These are phyloP conservation scores for Phialophora macrospora DNA, from an alignment of 2,329 filamentous ascomycete species.

Conservation along the genomic window DNA sequence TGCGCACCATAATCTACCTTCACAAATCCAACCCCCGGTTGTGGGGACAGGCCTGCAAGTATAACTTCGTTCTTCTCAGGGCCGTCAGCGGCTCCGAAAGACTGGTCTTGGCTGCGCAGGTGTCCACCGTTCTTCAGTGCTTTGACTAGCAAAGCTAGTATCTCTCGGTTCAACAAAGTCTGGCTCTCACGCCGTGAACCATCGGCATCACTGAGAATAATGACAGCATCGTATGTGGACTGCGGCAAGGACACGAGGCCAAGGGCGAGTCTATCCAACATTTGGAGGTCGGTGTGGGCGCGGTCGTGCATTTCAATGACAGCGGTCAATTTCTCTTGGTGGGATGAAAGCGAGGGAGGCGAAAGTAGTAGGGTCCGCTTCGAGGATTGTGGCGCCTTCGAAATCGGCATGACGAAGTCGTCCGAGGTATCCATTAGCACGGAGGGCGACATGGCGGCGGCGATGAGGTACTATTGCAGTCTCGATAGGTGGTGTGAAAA, in stretches of 20 bases:
- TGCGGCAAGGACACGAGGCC: slow-evolving; percentile 78
- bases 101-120: slow-evolving; percentile 71
- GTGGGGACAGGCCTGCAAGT: slow-evolving; percentile 73
- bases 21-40: slow-evolving; percentile 67
- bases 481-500: slow-evolving; percentile 8
- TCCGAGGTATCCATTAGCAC: slow-evolving; percentile 61
- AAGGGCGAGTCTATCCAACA: slow-evolving; percentile 90
- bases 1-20: slow-evolving; percentile 69
- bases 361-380: slow-evolving; percentile 80
- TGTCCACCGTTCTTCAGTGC: slow-evolving; percentile 72
- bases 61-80: slow-evolving; percentile 76
- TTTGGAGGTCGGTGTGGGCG: slow-evolving; percentile 83
- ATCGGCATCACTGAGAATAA: slow-evolving; percentile 80
- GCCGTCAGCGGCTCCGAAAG: slow-evolving; percentile 52
- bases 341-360: slow-evolving; percentile 84
- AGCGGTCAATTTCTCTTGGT: slow-evolving; percentile 75
- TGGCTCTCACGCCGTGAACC: slow-evolving; percentile 69
- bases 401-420: slow-evolving; percentile 54
- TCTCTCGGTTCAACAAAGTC: slow-evolving; percentile 67
- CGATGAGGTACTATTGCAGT: slow-evolving; percentile 1
- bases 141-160: slow-evolving; percentile 71
- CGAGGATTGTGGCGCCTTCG: slow-evolving; percentile 38
- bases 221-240: slow-evolving; percentile 79
- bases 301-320: slow-evolving; percentile 77
- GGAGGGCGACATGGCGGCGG: slow-evolving; percentile 49